Base-by-base conservation (phyloP, 73 alveolate genomes). In the Tetrahymena malaccensis region DNA sequence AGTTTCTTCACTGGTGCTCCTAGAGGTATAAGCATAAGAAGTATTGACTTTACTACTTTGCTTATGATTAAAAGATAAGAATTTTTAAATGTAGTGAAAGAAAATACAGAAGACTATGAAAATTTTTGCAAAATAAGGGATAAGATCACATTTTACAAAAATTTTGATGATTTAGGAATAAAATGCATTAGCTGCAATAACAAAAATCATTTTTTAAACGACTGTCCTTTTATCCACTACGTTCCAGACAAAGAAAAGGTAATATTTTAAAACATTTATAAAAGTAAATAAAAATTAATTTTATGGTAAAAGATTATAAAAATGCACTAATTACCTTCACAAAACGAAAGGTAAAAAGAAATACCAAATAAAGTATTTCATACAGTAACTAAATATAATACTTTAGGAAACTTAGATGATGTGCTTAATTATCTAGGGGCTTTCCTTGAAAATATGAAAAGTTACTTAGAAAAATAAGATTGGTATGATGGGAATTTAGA, bases 1-100 rank as follows among this genome's bases (percentile, higher is more conserved):
- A 85, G 95, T 17, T 95, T 95, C 34, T 89, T 95, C 35, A 95
- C 97, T 34, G 97, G 97, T 8, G 93, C 94, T 93, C 95, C 97
- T 25, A 95, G 97, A 89, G 94, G 95, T 10, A 94, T 93, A 31
- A 89, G 94, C 27, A 93, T 57, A 3, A 50, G 94, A 31, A 94
- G 95, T 55, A 43, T 33, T 50, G 95, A 89, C 33, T 95, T 85
- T 25, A 35, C 97, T 31, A 85, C 85, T 43, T 85, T 95, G 22
- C 94, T 85, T 89, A 93, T 56, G 85, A 44, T 95, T 10, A 95
- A 93, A 3, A 85, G 97, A 95, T 37, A 93, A 12, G 97, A 95
- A 55, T 95, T 95, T 44, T 50, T 95, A 33, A 94, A 95, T 55
- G 85, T 56, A 34, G 33, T 95, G 8, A 50, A 55, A 55, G 94